A percentile compares a stretch with the other conserved stretches of the same genome.
These are phyloP conservation scores for Aspergillus awamori DNA, from an alignment of 2,329 filamentous ascomycete genomes.

Conservation along the genomic window DNA sequence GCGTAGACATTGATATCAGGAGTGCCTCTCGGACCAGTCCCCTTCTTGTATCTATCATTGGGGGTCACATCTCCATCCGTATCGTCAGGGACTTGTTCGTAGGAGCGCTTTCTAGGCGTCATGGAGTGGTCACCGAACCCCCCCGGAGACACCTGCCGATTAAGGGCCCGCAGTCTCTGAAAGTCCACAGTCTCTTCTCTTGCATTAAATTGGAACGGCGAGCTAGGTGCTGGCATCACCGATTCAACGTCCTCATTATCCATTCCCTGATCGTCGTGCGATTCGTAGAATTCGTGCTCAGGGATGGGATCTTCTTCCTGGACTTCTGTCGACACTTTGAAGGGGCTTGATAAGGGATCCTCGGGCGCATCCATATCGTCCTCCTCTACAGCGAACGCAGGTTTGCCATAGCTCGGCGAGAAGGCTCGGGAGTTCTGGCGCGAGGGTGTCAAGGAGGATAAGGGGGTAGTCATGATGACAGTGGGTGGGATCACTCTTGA, in stretches of 20 bases:
- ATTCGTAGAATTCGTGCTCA: constrained; percentile 22
- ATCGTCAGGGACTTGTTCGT: constrained; percentile 23
- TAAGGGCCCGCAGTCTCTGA: constrained; percentile 22
- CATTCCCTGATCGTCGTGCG: constrained; percentile 17
- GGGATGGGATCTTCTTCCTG: constrained; percentile 17
- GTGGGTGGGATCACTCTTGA: constrained; percentile 2
- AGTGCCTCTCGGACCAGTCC: constrained; percentile 24
- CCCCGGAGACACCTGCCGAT: constrained; percentile 17
- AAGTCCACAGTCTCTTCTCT: constrained; percentile 40
- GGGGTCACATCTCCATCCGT: constrained; percentile 12
- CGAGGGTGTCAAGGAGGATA: constrained; percentile 46
- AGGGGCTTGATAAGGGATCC: constrained; percentile 32
- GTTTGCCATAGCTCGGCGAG: constrained; percentile 28
- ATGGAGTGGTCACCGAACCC: constrained; percentile 15
- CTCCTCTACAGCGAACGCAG: neutral
- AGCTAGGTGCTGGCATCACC: constrained; percentile 34
- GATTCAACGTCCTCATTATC: constrained; percentile 28
- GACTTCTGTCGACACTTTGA: constrained; percentile 23
- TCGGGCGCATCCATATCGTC: constrained; percentile 25
- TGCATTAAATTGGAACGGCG: constrained; percentile 40
- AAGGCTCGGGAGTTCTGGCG: constrained; percentile 44
- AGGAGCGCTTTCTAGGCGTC: constrained; percentile 29
- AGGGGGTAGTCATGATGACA: constrained; percentile 42
- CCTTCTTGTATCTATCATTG: constrained; percentile 33
- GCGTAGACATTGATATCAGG: constrained; percentile 31